phyloP scores from a whole-genome alignment of 1,139 yeast species.

The Taiozyma sp. region DNA sequence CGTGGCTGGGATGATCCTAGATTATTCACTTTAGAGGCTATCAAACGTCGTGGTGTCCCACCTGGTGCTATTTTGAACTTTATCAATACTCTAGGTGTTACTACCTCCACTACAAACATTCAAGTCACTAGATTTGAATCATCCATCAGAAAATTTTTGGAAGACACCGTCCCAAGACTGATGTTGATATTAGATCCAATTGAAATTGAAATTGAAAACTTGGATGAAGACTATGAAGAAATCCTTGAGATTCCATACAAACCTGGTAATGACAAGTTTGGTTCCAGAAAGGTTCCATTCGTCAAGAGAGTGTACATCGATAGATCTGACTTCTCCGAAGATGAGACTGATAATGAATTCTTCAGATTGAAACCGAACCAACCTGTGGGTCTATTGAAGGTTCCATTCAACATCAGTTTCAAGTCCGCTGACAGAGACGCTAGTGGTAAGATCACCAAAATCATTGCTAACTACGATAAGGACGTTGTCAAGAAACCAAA shows the following conservation, averaged over 20 bases:
- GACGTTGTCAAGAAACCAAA: conserved; percentile 55
- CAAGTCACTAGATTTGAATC: conserved; percentile 88
- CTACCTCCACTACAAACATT: conserved; percentile 88
- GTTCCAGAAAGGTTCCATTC: conserved; percentile 74
- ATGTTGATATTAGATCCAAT: conserved; percentile 92
- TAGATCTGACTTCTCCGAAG: conserved; percentile 79
- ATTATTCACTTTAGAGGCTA: conserved; percentile 88
- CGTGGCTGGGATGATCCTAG: conserved; percentile 99
- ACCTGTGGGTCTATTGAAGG: conserved; percentile 93
- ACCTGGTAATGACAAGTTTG: conserved; percentile 72
- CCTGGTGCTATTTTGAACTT: conserved; percentile 97
- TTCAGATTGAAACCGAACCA: conserved; percentile 89
- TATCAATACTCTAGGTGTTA: conserved; percentile 94
- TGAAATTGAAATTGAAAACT: conserved; percentile 76
- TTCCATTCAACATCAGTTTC: conserved; percentile 79
- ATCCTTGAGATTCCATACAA: conserved; percentile 79
- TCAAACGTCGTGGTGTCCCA: conserved; percentile 96
- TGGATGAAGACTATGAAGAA: conserved; percentile 71
- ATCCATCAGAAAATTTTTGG: conserved; percentile 82
- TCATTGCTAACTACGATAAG: conserved; percentile 79
- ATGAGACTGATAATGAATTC: conserved; percentile 52
- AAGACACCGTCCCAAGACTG: conserved; percentile 88
- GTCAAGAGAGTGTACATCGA: conserved; percentile 79
- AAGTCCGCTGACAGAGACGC: conserved; percentile 60
- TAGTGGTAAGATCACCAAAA: conserved; percentile 58